A percentile compares a stretch with the other conserved stretches of the same genome.
Conservation (phyloP, 805 yeast genomes). For the Wickerhamiella brachini region DNA sequence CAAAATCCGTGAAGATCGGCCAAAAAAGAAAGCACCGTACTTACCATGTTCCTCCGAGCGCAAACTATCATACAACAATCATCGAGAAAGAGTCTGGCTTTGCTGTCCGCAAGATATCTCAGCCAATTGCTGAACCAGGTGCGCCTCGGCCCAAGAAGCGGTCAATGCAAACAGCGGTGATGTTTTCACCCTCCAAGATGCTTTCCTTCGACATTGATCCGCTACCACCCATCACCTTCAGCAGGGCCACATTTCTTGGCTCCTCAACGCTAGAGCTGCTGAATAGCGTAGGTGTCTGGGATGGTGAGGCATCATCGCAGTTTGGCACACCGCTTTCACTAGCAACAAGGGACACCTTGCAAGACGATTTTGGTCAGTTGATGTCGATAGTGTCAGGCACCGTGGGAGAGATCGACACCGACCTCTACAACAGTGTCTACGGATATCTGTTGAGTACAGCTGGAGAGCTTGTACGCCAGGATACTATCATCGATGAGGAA, state of each 20-base stretch:
- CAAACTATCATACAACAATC: slow-evolving; percentile 2
- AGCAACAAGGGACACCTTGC: slow-evolving; percentile 1
- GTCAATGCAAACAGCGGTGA: background rate
- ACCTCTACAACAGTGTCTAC: slow-evolving; percentile 8
- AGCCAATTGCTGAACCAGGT: background rate
- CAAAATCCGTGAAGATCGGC: background rate
- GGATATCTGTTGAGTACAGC: slow-evolving; percentile 10
- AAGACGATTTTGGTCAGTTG: slow-evolving; percentile 5
- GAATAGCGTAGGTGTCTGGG: slow-evolving; percentile 2
- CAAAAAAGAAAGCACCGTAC: background rate
- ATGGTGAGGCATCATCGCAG: background rate
- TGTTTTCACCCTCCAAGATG: background rate
- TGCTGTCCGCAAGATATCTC: background rate
- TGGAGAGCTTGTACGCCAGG: slow-evolving; percentile 6
- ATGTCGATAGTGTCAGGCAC: slow-evolving; percentile 1
- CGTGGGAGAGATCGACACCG: slow-evolving; percentile 1
- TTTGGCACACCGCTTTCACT: slow-evolving; percentile 1
- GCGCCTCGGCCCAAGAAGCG: background rate
- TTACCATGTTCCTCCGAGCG: background rate
- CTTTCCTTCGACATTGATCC: background rate
- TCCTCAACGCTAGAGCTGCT: slow-evolving; percentile 8
- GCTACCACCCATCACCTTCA: background rate
- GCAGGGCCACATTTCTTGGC: slow-evolving; percentile 9
- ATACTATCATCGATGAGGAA: slow-evolving; percentile 1
- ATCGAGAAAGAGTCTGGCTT: slow-evolving; percentile 2